Evolutionary conservation across 2,329 filamentous ascomycete species (phyloP).

Genomic region (Graphium sp.): DNA sequence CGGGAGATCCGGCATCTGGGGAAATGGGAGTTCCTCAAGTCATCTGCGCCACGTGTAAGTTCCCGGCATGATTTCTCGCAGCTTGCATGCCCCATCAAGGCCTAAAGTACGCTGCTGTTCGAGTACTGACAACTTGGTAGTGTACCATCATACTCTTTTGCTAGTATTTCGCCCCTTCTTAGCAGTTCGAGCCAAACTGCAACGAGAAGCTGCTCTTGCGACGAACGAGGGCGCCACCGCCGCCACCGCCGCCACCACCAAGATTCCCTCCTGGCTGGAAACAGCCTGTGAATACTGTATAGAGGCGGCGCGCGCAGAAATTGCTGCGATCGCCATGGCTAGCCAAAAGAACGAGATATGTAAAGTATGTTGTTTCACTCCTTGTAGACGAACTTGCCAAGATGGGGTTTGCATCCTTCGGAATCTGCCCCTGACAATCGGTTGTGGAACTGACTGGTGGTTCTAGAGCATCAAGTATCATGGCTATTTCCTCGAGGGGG

Average conservation of each 20-base stretch:
- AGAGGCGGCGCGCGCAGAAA: slow-evolving; percentile 20
- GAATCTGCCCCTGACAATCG: no score
- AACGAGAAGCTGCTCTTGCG: slow-evolving; percentile 14
- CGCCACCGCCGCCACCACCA: slow-evolving; percentile 5
- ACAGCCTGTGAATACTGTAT: slow-evolving; percentile 23
- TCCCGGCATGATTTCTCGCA: neutral
- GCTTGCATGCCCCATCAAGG: neutral
- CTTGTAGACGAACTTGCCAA: no score
- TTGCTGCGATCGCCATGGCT: no score
- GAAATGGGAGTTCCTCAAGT: slow-evolving; percentile 20
- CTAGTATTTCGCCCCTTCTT: slow-evolving; percentile 25
- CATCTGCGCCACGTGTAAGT: slow-evolving; percentile 20
- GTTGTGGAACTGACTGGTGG: no score
- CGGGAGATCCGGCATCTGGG: slow-evolving; percentile 16
- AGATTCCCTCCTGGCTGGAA: slow-evolving; percentile 21
- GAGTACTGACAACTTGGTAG: slow-evolving; percentile 9
- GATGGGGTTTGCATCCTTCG: no score
- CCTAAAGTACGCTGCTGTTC: neutral
- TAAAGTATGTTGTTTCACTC: no score
- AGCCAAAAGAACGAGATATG: no score
- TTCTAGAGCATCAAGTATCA: slow-evolving; percentile 23
- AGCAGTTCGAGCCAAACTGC: slow-evolving; percentile 22
- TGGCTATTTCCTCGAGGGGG: slow-evolving; percentile 22
- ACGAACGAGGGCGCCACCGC: slow-evolving; percentile 11
- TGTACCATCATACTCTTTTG: slow-evolving; percentile 23